Evolutionary conservation across 805 yeast species (phyloP), one percentile per base, ranked within the genome.

Genomic region (Saturnispora besseyi): DNA sequence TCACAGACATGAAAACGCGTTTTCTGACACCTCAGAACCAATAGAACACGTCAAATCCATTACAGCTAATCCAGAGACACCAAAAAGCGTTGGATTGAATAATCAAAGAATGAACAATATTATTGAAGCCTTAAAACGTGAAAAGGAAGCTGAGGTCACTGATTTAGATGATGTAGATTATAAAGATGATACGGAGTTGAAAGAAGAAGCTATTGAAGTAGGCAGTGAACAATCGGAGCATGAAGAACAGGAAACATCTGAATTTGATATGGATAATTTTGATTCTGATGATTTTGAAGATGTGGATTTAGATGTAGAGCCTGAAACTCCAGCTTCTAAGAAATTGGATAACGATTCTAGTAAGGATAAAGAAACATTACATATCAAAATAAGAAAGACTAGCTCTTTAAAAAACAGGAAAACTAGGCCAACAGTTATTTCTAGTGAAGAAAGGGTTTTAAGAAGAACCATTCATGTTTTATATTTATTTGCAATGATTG

Each of bases 391-490:
- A n/a, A 42, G 57, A 45, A 48, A 46, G 26, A 44, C 49, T 18
- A 34, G 29, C 24, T 50, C 41, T n/a, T 22, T 21, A 33, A 54
- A 55, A 5, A 49, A 57, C 46, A 57, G 57, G 51, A 55, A 64
- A 53, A 64, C 65, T 44, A 56, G 57, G 15, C 49, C 66, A 7
- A 61, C 59, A 15, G 60, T 76, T 0, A 73, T 82, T 2, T 61
- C 74, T 3, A 72, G 71, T 47, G 84, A 81, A 41, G 90, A 84
- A 59, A 67, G 85, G 15, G 57, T 58, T 1, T 64, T 62, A 41
- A 66, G 97, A 18, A 69, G 71, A 44, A 55, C 63, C 0, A 62
- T 79, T 8, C 97, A 90, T 61, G 74, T 78, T 64, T 55, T 76
- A 46, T 75, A 78, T 51, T 56, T 91, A 2, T 68, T 77, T 13